Evolutionary conservation across 1,284 basidiomycete genomes (phyloP).

Genomic region (Rhizoctonia solani): DNA sequence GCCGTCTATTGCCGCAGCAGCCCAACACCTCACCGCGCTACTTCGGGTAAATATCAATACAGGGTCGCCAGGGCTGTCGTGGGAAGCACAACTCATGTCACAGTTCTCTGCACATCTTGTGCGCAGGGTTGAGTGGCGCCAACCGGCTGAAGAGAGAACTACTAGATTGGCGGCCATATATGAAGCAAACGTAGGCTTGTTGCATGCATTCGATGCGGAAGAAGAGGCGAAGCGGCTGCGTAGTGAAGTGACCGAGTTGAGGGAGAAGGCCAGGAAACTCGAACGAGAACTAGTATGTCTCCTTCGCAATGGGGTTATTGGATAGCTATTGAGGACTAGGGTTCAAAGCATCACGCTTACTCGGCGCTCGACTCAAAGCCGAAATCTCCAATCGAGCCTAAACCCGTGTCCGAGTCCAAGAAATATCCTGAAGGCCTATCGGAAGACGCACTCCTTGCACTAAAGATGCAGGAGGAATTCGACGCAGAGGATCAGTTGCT

Average conservation of each 20-base stretch:
- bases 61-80: constrained; percentile 54
- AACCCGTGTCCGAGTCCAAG: constrained; percentile 20
- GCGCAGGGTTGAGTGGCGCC: constrained; percentile 43
- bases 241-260: constrained; percentile 50
- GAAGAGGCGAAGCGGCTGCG: constrained; percentile 55
- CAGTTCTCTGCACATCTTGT: constrained; percentile 63
- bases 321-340: neutral
- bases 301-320: neutral
- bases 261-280: constrained; percentile 41
- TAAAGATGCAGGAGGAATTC: constrained; percentile 51
- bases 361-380: constrained; percentile 5
- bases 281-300: constrained; percentile 43
- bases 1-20: constrained; percentile 50
- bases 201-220: constrained; percentile 46
- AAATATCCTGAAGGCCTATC: constrained; percentile 22
- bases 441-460: constrained; percentile 44
- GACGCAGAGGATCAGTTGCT: constrained; percentile 54
- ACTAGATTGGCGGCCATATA: constrained; percentile 31
- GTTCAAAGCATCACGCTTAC: constrained; percentile 9
- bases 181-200: constrained; percentile 33
- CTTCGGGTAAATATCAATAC: constrained; percentile 55
- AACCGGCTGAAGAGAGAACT: constrained; percentile 4
- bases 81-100: constrained; percentile 64
- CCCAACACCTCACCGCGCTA: constrained; percentile 54
- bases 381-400: neutral